Base-by-base conservation (phyloP, 495 filamentous ascomycete genomes). In the Neurospora sp. region DNA sequence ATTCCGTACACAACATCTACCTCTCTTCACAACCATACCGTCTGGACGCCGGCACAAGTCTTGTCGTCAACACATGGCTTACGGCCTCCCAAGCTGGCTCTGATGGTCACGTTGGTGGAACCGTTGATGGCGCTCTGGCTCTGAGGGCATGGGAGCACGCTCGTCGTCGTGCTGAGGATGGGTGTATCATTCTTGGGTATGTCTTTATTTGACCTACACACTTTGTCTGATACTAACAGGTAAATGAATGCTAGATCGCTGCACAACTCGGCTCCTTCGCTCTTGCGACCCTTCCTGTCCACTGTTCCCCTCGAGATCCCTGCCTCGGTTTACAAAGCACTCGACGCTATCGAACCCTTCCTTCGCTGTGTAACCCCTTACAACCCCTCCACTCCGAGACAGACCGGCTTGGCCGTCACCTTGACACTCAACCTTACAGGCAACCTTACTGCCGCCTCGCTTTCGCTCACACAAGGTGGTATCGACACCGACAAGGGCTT, bases 111-210 rank as follows among this genome's bases (percentile, higher is more conserved):
- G 83, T 83, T 44, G 93, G 92, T 37, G 93, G 93, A 31, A 92
- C 90, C 0, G 87, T 98, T 44, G 96, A 99, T 77, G 83, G 86
- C 71, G 90, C 92, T 31, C 78, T 99, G 71, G 93, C 92, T 2
- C 85, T 89, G 18, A 87, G 93, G 77, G 96, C 94, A 38, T 99
- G 96, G 96, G 96, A 99, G 82, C 96, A 99, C 87, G 96, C 96
- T 70, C 87, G 96, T 74, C 87, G 96, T 68, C 88, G 96, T 83
- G 96, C 96, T 45, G 96, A 99, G 79, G 96, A 99, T 84, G 95
- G 94, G 14, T 97, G 94, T 78, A 93, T 99, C 73, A 85, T 97
- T 70, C 82, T 99, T 74, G 90, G 92, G 94, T 97, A 85, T 75
- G 87, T 69, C 22, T 45, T 12, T 10, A 3, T 20, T 41, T 68